Base-by-base conservation (phyloP, 192 early-diverging fungal genomes). In the Coemansia sp. region DNA sequence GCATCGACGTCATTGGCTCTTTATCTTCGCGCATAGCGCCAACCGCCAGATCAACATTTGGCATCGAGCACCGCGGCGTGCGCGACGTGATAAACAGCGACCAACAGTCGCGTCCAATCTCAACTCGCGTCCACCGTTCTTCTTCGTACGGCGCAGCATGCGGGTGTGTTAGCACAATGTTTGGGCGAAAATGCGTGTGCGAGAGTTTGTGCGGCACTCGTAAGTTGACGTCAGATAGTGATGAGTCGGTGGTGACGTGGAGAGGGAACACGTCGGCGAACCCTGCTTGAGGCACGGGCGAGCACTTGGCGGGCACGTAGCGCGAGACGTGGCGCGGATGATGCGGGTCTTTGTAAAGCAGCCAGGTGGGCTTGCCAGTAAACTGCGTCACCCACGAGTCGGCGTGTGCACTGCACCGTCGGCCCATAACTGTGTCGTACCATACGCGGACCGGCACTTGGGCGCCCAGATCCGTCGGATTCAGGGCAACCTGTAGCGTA, bases 181-280 rank as follows among this genome's bases (percentile, higher is more conserved):
- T 94, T 47, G 92, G 90, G 7, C 92, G 84, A 79, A 94, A 94
- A 65, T 88, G 86, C 21, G 65, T 59, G 6, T 74, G 65, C 5
- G 65, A 61, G 35, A 91, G 57, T 17, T 82, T 75, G 4, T 64
- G 65, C 7, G 77, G 69, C 53, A 91, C 65, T 3, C 76, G 72
- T n/a, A 48, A 51, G 77, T 92, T 90, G 52, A 92, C 72, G 48
- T 91, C 86, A 9, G 41, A 27, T 21, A 93, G 59, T 9, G 89
- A 91, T 29, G 79, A 71, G 26, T 84, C 59, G 4, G 84, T 82
- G 41, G 85, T 63, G 52, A 91, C 58, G 43, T 93, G 82, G 68
- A 94, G 83, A 5, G 92, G 92, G 65, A 71, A 92, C 26, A 82
- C 86, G 62, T 94, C 92, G 8, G 92, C 84, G 71, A 92, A 92